Base-by-base conservation (phyloP, 192 early-diverging fungal species). In the Podila epigama region DNA sequence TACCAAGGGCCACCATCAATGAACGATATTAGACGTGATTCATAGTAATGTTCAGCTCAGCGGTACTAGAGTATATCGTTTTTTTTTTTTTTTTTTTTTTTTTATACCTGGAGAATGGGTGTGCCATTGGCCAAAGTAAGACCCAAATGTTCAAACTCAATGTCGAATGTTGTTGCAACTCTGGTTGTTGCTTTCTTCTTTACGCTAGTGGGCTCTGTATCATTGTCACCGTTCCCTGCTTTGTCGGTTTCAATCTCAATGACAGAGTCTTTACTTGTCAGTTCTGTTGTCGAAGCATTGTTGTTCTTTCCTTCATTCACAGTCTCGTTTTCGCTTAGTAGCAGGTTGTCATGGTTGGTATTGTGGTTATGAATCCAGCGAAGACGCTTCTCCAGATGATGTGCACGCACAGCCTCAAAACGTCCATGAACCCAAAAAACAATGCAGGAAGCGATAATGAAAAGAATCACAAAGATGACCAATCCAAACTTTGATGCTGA, bases 101-200 rank as follows among this genome's bases (percentile, higher is more conserved):
- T 1, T 16, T 16, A 11, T 81, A 81, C 85, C 58, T 80, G 54
- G 61, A 90, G 85, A 48, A 90, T 89, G n/a, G 81, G 61, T 2
- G 86, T 82, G 34, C 78, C 73, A 29, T 71, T 69, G 11, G 81
- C 63, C 20, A 86, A 44, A 15, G 68, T 54, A 36, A 82, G 31
- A 5, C 70, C 59, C n/a, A 85, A 22, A 41, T 75, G 58, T 41
- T 81, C 78, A 66, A 85, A 83, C 62, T 81, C 71, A 53, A 93
- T 87, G 62, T 92, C 87, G 58, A 87, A 91, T 1, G 70, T 64
- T 13, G 68, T 63, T 9, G 56, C 40, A n/a, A 81, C 68, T 57
- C 65, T 50, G 20, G 12, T 41, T 29, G 20, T 15, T 48, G 66
- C 37, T 12, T n/a, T 27, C 25, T 44, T 64, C 22, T 16, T 35